These are phyloP conservation scores for Boletellus sp. DNA, from an alignment of 1,284 basidiomycete species.

Conservation along the genomic window DNA sequence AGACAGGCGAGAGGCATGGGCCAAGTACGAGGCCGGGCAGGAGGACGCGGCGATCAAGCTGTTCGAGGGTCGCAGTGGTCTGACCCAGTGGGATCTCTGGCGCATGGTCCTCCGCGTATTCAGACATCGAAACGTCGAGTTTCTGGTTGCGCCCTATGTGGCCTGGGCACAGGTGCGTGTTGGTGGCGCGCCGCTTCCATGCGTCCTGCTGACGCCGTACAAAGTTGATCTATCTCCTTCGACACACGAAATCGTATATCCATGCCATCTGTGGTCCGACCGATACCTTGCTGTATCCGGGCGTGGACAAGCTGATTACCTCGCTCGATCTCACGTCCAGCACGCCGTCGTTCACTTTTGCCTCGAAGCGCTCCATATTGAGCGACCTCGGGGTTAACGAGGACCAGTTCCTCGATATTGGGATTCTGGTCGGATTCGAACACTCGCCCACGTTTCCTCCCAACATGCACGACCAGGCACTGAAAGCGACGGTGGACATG, in stretches of 20 bases:
- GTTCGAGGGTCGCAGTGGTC: slow-evolving; percentile 64
- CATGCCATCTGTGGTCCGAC: slow-evolving; percentile 92
- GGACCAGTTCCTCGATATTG: slow-evolving; percentile 94
- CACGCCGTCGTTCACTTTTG: slow-evolving; percentile 77
- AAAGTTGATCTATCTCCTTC: slow-evolving; percentile 90
- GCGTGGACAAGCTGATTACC: slow-evolving; percentile 90
- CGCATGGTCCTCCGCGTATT: slow-evolving; percentile 90
- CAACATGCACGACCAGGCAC: slow-evolving; percentile 70
- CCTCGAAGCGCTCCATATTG: slow-evolving; percentile 78
- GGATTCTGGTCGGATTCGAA: slow-evolving; percentile 89
- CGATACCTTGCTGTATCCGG: slow-evolving; percentile 87
- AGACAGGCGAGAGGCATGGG: slow-evolving; percentile 82
- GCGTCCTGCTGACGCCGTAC: slow-evolving; percentile 12
- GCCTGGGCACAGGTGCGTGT: slow-evolving; percentile 85
- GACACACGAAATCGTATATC: slow-evolving; percentile 91
- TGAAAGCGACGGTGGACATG: slow-evolving; percentile 85
- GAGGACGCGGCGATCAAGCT: slow-evolving; percentile 83
- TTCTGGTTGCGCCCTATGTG: slow-evolving; percentile 92
- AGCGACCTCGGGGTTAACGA: slow-evolving; percentile 74
- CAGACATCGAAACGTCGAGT: slow-evolving; percentile 93
- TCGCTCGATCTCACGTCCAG: slow-evolving; percentile 70
- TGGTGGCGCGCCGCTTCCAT: slow-evolving; percentile 7
- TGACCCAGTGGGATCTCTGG: slow-evolving; percentile 87
- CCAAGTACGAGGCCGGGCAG: slow-evolving; percentile 84
- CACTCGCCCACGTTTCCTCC: slow-evolving; percentile 86